Base-by-base conservation (phyloP, 1,139 yeast genomes). In the Pichia sp. region DNA sequence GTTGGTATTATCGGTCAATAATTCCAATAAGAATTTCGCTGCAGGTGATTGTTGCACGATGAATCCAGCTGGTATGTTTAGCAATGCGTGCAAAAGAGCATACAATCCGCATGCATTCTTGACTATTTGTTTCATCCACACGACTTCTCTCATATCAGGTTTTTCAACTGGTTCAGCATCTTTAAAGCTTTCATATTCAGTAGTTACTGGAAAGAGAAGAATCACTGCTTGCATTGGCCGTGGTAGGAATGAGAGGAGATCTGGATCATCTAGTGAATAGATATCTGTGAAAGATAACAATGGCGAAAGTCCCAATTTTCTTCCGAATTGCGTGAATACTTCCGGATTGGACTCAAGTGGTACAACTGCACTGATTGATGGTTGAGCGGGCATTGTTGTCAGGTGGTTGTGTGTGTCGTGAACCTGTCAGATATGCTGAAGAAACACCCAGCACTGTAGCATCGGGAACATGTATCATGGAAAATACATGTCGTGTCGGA, bases 261-360 rank as follows among this genome's bases (percentile, higher is more conserved):
- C 94, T 0, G 82, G 77, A 41, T 85, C 96, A 6, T 84, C 77
- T 21, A 91, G 60, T 0, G 96, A 84, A 56, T 75, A 87, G 4
- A 91, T 84, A 52, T 91, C 98, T 40, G 73, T 77, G 58, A 85
- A 88, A 33, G 67, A 69, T 19, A 79, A 65, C 3, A 71, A 57
- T 1, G 76, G 71, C 0, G 76, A 59, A 6, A 88, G 65, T 0
- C 97, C 97, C 32, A 91, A 55, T 27, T 69, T 67, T 29, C 63
- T 67, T 3, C 88, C 81, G 48, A 86, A 75, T 1, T 64, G 66
- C n/a, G 83, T 74, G 63, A 91, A 87, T 8, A 91, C 77, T 15
- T 70, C 80, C 0, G 98, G 98, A 50, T 87, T 86, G 12, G 94
- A 84, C 56, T 91, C 98, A 30, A 91, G 63, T 3, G 98, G 97